These are phyloP conservation scores for Proliferodiscus dingleyae DNA, from an alignment of 2,329 filamentous ascomycete species.

Conservation along the genomic window DNA sequence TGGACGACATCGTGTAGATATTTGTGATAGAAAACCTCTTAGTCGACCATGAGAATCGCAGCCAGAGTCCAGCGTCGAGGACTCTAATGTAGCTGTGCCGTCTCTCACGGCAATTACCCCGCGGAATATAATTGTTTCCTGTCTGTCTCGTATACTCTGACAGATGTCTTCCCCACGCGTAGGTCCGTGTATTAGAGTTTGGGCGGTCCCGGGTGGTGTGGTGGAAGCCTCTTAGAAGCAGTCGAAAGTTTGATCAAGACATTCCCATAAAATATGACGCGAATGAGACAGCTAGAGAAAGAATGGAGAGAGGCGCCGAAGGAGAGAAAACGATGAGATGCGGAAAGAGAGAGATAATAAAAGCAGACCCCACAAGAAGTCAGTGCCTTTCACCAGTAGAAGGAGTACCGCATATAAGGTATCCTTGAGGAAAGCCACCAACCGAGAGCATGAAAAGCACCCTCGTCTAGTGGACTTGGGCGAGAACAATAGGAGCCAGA, in stretches of 20 bases:
- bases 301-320: constrained; percentile 8
- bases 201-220: too few relatives aligned
- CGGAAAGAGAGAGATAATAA: constrained; percentile 19
- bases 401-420: constrained; percentile 15
- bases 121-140: background rate
- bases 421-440: constrained; percentile 17
- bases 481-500: background rate
- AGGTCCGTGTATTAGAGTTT: too few relatives aligned
- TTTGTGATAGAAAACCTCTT: constrained; percentile 4
- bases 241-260: constrained; percentile 13
- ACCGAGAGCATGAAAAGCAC: constrained; percentile 7
- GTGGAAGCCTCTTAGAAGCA: too few relatives aligned
- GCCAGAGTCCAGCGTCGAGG: too few relatives aligned
- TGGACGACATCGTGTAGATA: constrained; percentile 6
- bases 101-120: background rate
- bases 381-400: constrained; percentile 4
- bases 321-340: constrained; percentile 4
- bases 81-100: constrained; percentile 1
- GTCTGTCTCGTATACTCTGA: background rate
- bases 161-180: too few relatives aligned
- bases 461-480: constrained; percentile 4
- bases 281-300: constrained; percentile 3
- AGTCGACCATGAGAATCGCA: too few relatives aligned
- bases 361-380: constrained; percentile 9
- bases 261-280: constrained; percentile 11